Percentiles rank a stretch among this genome's conserved stretches.
phyloP scores from a whole-genome alignment of 495 filamentous ascomycete genomes.

The Xylaria acuta region DNA sequence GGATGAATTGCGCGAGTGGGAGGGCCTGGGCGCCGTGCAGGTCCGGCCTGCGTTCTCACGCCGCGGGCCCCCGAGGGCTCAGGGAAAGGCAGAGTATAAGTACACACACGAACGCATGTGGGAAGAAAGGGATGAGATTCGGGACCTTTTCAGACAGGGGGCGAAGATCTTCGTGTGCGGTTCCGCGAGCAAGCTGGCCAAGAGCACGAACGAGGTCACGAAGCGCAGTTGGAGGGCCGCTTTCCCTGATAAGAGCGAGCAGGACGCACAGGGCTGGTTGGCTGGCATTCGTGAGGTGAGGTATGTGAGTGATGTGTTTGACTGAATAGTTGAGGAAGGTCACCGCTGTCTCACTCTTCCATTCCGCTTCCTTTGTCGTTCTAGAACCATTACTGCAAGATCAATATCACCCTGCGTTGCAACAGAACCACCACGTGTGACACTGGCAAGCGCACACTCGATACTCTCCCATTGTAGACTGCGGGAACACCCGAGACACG shows the following conservation, averaged over 20 bases:
- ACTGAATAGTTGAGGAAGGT: slow-evolving; percentile 28
- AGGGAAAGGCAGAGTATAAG: slow-evolving; percentile 31
- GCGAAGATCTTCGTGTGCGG: slow-evolving; percentile 70
- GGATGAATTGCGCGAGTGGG: slow-evolving; percentile 60
- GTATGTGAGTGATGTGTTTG: slow-evolving; percentile 70
- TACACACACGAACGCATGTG: slow-evolving; percentile 68
- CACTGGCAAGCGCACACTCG: no score
- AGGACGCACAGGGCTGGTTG: slow-evolving; percentile 59
- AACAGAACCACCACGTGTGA: neutral
- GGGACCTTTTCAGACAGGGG: slow-evolving; percentile 54
- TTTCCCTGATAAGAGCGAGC: slow-evolving; percentile 37
- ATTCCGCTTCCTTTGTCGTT: neutral
- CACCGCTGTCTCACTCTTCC: neutral
- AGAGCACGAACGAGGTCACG: slow-evolving; percentile 51
- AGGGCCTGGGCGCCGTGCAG: slow-evolving; percentile 57
- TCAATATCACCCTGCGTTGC: neutral
- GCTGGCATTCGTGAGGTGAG: slow-evolving; percentile 59
- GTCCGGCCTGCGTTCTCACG: slow-evolving; percentile 56
- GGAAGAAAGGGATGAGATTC: slow-evolving; percentile 56
- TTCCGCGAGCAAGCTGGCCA: slow-evolving; percentile 54
- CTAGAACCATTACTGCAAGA: neutral
- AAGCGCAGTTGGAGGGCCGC: slow-evolving; percentile 58
- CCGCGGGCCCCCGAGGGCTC: slow-evolving; percentile 26
- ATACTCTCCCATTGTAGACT: no score
- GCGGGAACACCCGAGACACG: neutral